These are phyloP conservation scores for Syzygium grande DNA, from an alignment of 345 rosid species.

Conservation along the genomic window DNA sequence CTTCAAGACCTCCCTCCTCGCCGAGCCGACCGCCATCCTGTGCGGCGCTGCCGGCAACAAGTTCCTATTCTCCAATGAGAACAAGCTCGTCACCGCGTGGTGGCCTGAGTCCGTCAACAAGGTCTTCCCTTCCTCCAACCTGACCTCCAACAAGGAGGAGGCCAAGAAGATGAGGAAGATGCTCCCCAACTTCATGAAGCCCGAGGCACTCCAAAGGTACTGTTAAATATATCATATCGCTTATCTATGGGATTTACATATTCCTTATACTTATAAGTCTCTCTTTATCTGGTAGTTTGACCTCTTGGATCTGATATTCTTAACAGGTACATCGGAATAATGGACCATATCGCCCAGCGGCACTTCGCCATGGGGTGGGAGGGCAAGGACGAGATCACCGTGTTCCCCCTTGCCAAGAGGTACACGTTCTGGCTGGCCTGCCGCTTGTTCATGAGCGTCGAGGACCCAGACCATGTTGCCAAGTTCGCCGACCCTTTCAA, in stretches of 20 bases:
- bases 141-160: slow-evolving; percentile 11
- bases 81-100: slow-evolving; percentile 12
- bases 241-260: background rate
- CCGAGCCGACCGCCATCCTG: slow-evolving; percentile 2
- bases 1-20: slow-evolving; percentile 15
- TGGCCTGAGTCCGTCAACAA: slow-evolving; percentile 12
- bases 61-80: slow-evolving; percentile 14
- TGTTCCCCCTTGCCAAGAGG: slow-evolving; percentile 9
- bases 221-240: background rate
- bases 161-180: slow-evolving; percentile 13
- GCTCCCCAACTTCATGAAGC: slow-evolving; percentile 11
- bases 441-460: slow-evolving; percentile 5
- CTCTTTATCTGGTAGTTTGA: background rate
- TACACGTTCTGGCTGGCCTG: slow-evolving; percentile 17
- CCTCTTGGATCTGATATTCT: background rate
- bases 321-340: slow-evolving; percentile 13
- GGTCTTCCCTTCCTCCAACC: slow-evolving; percentile 10
- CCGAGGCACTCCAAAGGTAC: slow-evolving; percentile 10
- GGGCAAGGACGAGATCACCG: slow-evolving; percentile 4
- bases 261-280: background rate
- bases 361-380: slow-evolving; percentile 16
- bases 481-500: slow-evolving; percentile 11
- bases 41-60: slow-evolving; percentile 8
- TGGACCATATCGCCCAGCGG: slow-evolving; percentile 10
- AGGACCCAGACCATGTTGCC: slow-evolving; percentile 9